A percentile compares a stretch with the other conserved stretches of the same genome.
Conservation (phyloP, 306 rosid genomes). For the Vigna angularis region DNA sequence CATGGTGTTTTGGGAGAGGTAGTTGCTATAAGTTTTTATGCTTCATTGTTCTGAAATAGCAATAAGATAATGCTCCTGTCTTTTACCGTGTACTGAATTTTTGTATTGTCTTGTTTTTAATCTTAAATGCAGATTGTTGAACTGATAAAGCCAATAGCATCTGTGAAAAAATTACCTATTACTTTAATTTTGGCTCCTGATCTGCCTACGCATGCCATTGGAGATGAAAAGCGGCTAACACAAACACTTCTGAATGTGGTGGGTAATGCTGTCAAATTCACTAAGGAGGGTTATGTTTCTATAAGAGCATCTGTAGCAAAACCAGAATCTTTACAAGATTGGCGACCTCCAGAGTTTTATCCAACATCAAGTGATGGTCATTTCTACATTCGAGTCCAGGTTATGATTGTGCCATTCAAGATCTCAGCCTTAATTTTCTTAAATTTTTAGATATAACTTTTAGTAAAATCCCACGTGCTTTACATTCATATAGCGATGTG, state of each 20-base stretch:
- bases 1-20: slow-evolving; percentile 83
- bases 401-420: slow-evolving; percentile 38
- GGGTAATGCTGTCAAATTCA: slow-evolving; percentile 92
- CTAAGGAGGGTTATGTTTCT: slow-evolving; percentile 83
- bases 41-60: slow-evolving; percentile 33
- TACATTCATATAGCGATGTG: slow-evolving; percentile 30
- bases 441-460: neutral
- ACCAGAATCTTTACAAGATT: slow-evolving; percentile 78
- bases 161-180: slow-evolving; percentile 80
- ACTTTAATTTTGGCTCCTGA: slow-evolving; percentile 77
- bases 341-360: slow-evolving; percentile 78
- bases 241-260: slow-evolving; percentile 79
- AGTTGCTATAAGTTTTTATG: slow-evolving; percentile 19
- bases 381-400: slow-evolving; percentile 82
- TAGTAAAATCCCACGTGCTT: neutral
- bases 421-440: slow-evolving; percentile 11
- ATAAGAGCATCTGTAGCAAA: slow-evolving; percentile 76
- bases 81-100: slow-evolving; percentile 23
- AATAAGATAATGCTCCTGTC: slow-evolving; percentile 14
- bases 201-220: slow-evolving; percentile 75
- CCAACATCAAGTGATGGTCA: slow-evolving; percentile 71
- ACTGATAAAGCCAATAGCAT: slow-evolving; percentile 83
- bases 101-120: slow-evolving; percentile 26
- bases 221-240: slow-evolving; percentile 83
- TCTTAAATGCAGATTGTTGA: slow-evolving; percentile 59